Evolutionary conservation across 306 rosid species (phyloP), one percentile per base, ranked within the genome.

Genomic region (Prunus salicina): DNA sequence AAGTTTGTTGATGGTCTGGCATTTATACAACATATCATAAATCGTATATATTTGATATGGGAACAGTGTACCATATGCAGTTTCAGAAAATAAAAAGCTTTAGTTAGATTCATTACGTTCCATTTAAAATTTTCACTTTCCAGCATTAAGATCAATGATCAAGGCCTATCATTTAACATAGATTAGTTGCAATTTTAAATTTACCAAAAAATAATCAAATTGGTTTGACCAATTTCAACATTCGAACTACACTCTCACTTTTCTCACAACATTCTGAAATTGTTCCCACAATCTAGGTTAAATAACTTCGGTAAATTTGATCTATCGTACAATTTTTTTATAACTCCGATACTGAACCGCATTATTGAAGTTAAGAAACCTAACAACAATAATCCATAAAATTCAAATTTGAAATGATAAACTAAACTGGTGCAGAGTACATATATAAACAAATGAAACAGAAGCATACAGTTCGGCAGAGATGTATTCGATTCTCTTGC

Each of bases 401-500:
- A 6, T 9, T n/a, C 12, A 18, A 55, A 45, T 56, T 19, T 24
- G 32, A 22, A 53, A 69, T 1, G 14, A 57, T 51, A 14, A 66
- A 22, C 24, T 49, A 58, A 79, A 65, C 5, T 56, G 22, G 9
- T 51, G n/a, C 16, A 18, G 30, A 22, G 1, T 46, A 46, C 24
- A 52, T 16, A 5, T 16, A 70, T 32, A 12, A 45, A 71, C 34
- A 76, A 65, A 72, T 27, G 67, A 69, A 53, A 46, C 70, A 62
- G 78, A 71, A 77, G 38, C 89, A 75, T 86, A 96, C 99, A 96
- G 80, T 89, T 96, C 98, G 27, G 97, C 98, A 25, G 98, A 86
- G 63, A 96, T 96, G 89, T 96, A 96, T 34, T 93, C 97, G 19
- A 96, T 92, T 87, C 99, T 86, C 89, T 96, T 96, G 85, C 90